A percentile compares a stretch with the other conserved stretches of the same genome.
Conservation (phyloP, 352 stramenopile species). For the Globisporangium spinosum region DNA sequence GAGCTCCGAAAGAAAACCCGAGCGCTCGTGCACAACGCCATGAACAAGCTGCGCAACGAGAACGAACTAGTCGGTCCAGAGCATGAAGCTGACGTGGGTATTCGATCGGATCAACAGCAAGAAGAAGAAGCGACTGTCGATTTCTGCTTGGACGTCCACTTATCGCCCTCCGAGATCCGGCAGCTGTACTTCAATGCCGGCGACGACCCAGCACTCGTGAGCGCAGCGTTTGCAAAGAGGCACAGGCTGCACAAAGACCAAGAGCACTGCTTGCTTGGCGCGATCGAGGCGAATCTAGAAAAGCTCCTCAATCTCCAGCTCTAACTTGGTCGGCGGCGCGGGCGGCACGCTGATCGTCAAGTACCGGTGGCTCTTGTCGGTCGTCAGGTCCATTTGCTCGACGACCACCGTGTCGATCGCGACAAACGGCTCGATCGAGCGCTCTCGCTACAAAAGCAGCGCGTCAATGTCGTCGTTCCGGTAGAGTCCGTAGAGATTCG, state of each 20-base stretch:
- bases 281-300: constrained; percentile 48
- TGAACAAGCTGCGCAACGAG: constrained; percentile 4
- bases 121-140: constrained; percentile 8
- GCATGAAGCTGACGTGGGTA: not conserved
- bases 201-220: constrained; percentile 29
- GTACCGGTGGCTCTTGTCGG: constrained; percentile 46
- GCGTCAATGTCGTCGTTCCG: constrained; percentile 55
- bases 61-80: not conserved
- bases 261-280: constrained; percentile 23
- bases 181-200: constrained; percentile 29
- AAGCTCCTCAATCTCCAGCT: constrained; percentile 61
- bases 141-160: constrained; percentile 36
- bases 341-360: constrained; percentile 48
- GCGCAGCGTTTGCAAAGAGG: constrained; percentile 25
- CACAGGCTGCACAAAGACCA: constrained; percentile 30
- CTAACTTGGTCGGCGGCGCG: constrained; percentile 32
- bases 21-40: not conserved
- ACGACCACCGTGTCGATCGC: constrained; percentile 66
- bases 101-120: not conserved
- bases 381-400: constrained; percentile 63
- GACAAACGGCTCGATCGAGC: constrained; percentile 42
- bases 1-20: constrained; percentile 5
- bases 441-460: constrained; percentile 28
- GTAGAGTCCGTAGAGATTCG: constrained; percentile 64
- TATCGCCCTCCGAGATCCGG: constrained; percentile 40